Evolutionary conservation across 1,139 yeast genomes (phyloP).

Genomic region (Diutina sp.): DNA sequence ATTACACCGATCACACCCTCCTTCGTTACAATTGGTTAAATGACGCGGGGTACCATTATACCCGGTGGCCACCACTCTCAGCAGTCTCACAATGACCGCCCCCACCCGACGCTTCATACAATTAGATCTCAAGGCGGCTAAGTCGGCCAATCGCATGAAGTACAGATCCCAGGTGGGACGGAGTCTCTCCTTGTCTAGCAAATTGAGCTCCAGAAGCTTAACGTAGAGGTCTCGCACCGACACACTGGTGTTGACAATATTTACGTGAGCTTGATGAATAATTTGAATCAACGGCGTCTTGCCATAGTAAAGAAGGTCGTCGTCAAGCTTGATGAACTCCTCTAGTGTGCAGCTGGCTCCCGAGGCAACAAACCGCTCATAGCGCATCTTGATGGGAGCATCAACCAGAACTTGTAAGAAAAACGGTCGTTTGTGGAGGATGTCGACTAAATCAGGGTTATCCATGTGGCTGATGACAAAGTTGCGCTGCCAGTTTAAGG

Average conservation of each 20-base stretch:
- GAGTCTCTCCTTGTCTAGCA: slow-evolving; percentile 47
- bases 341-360: slow-evolving; percentile 14
- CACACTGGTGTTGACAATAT: slow-evolving; percentile 45
- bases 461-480: slow-evolving; percentile 47
- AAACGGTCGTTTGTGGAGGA: slow-evolving; percentile 65
- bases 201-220: slow-evolving; percentile 39
- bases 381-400: slow-evolving; percentile 52
- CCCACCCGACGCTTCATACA: slow-evolving; percentile 98
- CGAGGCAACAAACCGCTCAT: slow-evolving; percentile 22
- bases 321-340: slow-evolving; percentile 9
- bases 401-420: slow-evolving; percentile 73
- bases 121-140: slow-evolving; percentile 85
- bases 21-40: slow-evolving; percentile 78
- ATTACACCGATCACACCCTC: slow-evolving; percentile 88
- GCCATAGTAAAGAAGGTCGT: slow-evolving; percentile 6
- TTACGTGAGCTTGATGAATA: slow-evolving; percentile 44
- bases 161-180: slow-evolving; percentile 96
- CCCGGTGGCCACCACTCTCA: slow-evolving; percentile 87
- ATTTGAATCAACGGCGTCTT: slow-evolving; percentile 27
- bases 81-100: slow-evolving; percentile 81
- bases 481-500: slow-evolving; percentile 54
- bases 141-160: slow-evolving; percentile 83
- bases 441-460: slow-evolving; percentile 28
- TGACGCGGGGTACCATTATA: slow-evolving; percentile 96
- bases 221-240: slow-evolving; percentile 35